A percentile compares a stretch with the other conserved stretches of the same genome.
phyloP scores from a whole-genome alignment of 1,284 basidiomycete species.

The Rhodofomes roseus region DNA sequence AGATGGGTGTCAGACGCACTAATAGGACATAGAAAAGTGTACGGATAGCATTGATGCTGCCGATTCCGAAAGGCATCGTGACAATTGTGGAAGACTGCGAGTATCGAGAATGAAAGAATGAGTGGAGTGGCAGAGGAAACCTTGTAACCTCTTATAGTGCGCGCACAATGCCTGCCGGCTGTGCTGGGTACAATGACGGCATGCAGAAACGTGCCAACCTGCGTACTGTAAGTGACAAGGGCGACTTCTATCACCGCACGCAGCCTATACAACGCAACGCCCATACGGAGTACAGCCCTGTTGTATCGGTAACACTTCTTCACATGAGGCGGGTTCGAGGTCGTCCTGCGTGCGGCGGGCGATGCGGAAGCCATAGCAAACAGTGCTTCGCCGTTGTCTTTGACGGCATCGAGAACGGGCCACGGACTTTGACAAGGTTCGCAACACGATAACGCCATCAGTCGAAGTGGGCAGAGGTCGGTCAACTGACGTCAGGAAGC shows the following conservation, averaged over 20 bases:
- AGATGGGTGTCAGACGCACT: background rate
- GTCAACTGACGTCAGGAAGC: constrained; percentile 5
- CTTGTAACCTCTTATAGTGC: constrained; percentile 2
- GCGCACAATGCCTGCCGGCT: background rate
- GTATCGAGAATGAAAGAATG: background rate
- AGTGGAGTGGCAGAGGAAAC: background rate
- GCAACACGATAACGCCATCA: background rate
- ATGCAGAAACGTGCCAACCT: background rate
- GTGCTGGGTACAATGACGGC: background rate
- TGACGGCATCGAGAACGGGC: background rate
- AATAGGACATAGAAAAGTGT: constrained; percentile 4
- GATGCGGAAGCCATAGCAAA: background rate
- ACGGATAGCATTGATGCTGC: constrained; percentile 9
- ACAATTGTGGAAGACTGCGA: background rate
- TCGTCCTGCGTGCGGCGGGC: background rate
- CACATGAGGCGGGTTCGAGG: background rate
- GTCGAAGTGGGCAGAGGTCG: background rate
- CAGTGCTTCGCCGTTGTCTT: background rate
- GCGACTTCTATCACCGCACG: background rate
- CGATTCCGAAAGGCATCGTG: constrained; percentile 6
- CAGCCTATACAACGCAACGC: background rate
- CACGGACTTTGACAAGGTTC: background rate
- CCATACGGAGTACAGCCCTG: background rate
- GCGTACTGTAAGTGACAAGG: background rate
- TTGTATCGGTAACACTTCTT: background rate